Base-by-base conservation (phyloP, 2,329 filamentous ascomycete genomes). In the Calonectria hawksworthii region DNA sequence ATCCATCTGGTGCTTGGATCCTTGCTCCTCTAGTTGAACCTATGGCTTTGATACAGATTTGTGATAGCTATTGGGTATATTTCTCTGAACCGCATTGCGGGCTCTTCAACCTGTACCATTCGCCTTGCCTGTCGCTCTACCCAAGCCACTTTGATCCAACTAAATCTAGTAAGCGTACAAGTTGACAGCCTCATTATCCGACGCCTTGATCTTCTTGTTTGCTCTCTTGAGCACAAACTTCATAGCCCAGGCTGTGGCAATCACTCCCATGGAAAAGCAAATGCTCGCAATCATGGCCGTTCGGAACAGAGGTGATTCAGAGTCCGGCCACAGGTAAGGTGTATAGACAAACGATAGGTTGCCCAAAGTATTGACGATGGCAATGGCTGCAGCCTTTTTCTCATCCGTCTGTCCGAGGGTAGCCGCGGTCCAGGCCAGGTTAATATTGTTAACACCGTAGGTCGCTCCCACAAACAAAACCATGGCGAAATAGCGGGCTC, bases 341-440 rank as follows among this genome's bases (percentile, higher is more conserved):
- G 78, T 80, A 38, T 79, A 80, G 1, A 80, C 75, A 26, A 70
- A 74, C 0, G 78, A 76, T 10, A 79, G 66, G n/a, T 79, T 78
- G 0, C 74, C 77, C 11, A 80, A 54, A 0, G 77, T 79, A 28
- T 79, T 80, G 18, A 56, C 66, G 14, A 80, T 52, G 13, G 86
- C 86, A 11, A 89, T 82, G 1, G 86, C 83, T 0, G 85, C 84
- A 0, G 87, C 87, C 74, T 87, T 88, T 80, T 89, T 88, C 78
- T 89, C 87, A 5, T 86, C 84, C 0, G 86, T 87, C 75, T 88
- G 87, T 0, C 86, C 86, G 23, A 87, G 83, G 0, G 84, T 84
- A 0, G 80, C 82, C 0, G 83, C 82, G 0, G 84, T 83, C 87
- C 87, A 89, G 7, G 85, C 86, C 0, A 88, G 80, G 14, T 86